phyloP scores from a whole-genome alignment of 768 basidiomycete genomes.

The Hortiboletus campestris region DNA sequence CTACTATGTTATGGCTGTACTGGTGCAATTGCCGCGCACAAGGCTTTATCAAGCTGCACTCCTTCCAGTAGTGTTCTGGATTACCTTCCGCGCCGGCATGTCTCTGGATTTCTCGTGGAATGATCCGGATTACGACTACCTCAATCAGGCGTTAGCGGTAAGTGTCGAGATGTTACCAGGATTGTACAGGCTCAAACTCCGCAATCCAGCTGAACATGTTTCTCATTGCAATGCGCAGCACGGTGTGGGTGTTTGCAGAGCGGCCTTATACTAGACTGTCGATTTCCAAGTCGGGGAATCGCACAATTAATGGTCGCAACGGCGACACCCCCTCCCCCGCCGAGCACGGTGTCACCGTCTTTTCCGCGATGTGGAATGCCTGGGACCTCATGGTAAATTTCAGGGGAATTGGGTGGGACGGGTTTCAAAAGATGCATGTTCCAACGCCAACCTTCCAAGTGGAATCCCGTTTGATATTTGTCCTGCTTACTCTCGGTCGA shows the following conservation, averaged over 20 bases:
- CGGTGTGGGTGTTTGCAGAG: slow-evolving; percentile 19
- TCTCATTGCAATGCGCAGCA: slow-evolving; percentile 23
- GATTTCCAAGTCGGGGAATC: not conserved
- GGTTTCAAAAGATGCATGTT: slow-evolving; percentile 11
- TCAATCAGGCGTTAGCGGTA: slow-evolving; percentile 26
- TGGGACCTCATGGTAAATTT: slow-evolving; percentile 26
- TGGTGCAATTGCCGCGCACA: slow-evolving; percentile 50
- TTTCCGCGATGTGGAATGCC: slow-evolving; percentile 27
- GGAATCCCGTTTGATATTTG: slow-evolving; percentile 21
- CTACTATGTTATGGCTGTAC: slow-evolving; percentile 52
- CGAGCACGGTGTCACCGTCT: slow-evolving; percentile 1
- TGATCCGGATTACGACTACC: slow-evolving; percentile 5
- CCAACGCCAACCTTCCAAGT: slow-evolving; percentile 12
- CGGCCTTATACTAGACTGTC: slow-evolving; percentile 15
- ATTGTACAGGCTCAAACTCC: not conserved
- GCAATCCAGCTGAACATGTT: slow-evolving; percentile 24
- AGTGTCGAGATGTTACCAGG: not conserved
- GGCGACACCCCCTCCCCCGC: not conserved
- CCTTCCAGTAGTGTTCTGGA: slow-evolving; percentile 48
- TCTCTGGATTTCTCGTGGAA: slow-evolving; percentile 26
- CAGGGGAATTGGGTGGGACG: slow-evolving; percentile 29
- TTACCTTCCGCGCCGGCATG: slow-evolving; percentile 38
- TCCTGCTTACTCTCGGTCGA: slow-evolving; percentile 14
- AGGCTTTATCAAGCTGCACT: slow-evolving; percentile 43
- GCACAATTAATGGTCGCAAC: not conserved